phyloP scores from a whole-genome alignment of 2,329 filamentous ascomycete genomes.

The Xenosphaeropsis pyriputrescens region DNA sequence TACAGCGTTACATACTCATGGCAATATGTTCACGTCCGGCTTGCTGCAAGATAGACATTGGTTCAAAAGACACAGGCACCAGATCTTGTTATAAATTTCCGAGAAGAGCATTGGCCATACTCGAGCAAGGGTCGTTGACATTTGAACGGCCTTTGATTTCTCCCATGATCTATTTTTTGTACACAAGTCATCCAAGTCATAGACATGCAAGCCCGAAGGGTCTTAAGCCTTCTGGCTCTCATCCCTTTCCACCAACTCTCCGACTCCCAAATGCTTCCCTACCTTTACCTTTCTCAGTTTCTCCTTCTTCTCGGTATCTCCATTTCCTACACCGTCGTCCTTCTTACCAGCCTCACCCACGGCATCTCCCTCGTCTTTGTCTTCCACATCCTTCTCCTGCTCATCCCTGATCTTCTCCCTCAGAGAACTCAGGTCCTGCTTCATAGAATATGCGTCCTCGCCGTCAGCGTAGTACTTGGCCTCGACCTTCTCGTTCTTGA shows the following conservation, averaged over 20 bases:
- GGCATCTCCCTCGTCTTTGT: constrained; percentile 51
- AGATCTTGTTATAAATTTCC: too few species aligned
- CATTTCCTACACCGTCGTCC: constrained; percentile 33
- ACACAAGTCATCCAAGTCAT: constrained; percentile 1
- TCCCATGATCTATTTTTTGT: constrained; percentile 1
- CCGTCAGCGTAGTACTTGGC: constrained; percentile 93
- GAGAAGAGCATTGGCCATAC: too few species aligned
- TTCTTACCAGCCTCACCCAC: constrained; percentile 49
- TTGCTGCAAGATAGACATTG: too few species aligned
- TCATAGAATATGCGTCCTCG: constrained; percentile 92
- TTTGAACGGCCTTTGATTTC: not conserved
- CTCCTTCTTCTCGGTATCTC: constrained; percentile 26
- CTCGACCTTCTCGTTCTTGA: constrained; percentile 76
- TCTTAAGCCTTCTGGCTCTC: constrained; percentile 33
- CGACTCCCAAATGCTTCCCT: constrained; percentile 65
- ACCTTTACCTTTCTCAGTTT: constrained; percentile 77
- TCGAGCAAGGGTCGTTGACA: too few species aligned
- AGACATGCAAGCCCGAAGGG: not conserved
- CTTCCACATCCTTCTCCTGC: constrained; percentile 26
- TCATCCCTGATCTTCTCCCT: constrained; percentile 35
- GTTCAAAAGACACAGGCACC: too few species aligned
- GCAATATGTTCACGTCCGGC: too few species aligned
- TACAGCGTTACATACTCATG: too few species aligned
- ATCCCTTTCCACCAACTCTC: constrained; percentile 59
- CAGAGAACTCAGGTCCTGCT: constrained; percentile 57